Conservation (phyloP, 1,284 basidiomycete genomes). For the Malassezia restricta region DNA sequence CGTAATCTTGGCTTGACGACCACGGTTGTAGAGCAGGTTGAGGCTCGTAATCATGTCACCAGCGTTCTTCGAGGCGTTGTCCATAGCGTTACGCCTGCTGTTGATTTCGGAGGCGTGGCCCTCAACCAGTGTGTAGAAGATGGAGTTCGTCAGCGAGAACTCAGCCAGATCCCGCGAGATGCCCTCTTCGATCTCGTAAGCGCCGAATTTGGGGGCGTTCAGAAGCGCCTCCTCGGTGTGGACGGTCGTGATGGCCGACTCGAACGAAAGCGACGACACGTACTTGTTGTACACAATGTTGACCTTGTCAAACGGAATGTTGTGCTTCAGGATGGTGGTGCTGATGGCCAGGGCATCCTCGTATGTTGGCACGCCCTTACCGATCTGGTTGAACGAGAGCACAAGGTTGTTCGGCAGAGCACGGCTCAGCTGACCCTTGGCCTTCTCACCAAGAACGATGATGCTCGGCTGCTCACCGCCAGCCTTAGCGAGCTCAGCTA, state of each 20-base stretch:
- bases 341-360: slow-evolving; percentile 86
- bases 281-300: slow-evolving; percentile 91
- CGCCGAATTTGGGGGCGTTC: slow-evolving; percentile 52
- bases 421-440: slow-evolving; percentile 79
- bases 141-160: slow-evolving; percentile 90
- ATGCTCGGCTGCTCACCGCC: slow-evolving; percentile 47
- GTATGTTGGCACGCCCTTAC: slow-evolving; percentile 92
- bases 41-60: slow-evolving; percentile 48
- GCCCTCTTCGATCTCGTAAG: slow-evolving; percentile 51
- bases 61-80: slow-evolving; percentile 97
- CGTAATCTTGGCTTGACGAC: slow-evolving; percentile 94
- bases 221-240: slow-evolving; percentile 41
- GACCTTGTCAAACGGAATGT: slow-evolving; percentile 71
- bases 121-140: slow-evolving; percentile 88
- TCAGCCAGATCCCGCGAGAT: slow-evolving; percentile 85
- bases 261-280: slow-evolving; percentile 84
- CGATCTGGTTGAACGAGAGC: slow-evolving; percentile 92
- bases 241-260: slow-evolving; percentile 63
- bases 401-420: slow-evolving; percentile 57
- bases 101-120: slow-evolving; percentile 90
- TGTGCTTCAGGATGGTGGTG: slow-evolving; percentile 77
- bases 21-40: slow-evolving; percentile 65
- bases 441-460: slow-evolving; percentile 81
- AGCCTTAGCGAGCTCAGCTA: slow-evolving; percentile 49
- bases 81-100: slow-evolving; percentile 80